These are phyloP conservation scores for Pleurotus salmoneostramineus DNA, from an alignment of 768 basidiomycete genomes.

Conservation along the genomic window DNA sequence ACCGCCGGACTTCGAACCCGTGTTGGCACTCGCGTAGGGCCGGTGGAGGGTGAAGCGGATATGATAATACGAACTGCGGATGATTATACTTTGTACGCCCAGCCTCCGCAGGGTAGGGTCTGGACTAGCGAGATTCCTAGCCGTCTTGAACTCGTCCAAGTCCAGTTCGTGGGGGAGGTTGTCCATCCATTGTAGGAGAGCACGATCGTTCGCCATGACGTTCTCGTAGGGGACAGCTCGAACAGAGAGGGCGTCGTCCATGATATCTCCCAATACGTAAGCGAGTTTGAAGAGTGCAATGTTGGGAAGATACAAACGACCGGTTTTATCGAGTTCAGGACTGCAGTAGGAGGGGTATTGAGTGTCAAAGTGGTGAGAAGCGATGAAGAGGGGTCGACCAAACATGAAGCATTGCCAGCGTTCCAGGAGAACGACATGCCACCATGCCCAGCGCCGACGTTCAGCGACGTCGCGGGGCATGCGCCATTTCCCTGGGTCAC, in stretches of 20 bases:
- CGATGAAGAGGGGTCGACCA: constrained; percentile 71
- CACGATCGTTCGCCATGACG: constrained; percentile 68
- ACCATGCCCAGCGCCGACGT: constrained; percentile 85
- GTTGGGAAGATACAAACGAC: constrained; percentile 69
- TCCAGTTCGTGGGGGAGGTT: constrained; percentile 70
- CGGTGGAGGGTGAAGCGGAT: constrained; percentile 84
- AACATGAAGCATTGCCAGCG: constrained; percentile 89
- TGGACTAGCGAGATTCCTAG: constrained; percentile 65
- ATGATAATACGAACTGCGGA: constrained; percentile 74
- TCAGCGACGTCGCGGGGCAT: constrained; percentile 70
- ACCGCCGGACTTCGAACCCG: constrained; percentile 19
- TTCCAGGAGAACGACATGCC: constrained; percentile 82
- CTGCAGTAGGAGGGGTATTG: constrained; percentile 69
- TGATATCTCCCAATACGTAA: constrained; percentile 77
- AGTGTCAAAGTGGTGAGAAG: constrained; percentile 83
- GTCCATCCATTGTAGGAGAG: constrained; percentile 72
- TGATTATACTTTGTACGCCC: constrained; percentile 79
- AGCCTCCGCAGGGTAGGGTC: constrained; percentile 56
- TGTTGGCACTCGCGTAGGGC: constrained; percentile 56
- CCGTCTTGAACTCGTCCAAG: constrained; percentile 72
- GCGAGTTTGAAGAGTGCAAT: constrained; percentile 75
- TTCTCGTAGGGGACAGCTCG: constrained; percentile 76
- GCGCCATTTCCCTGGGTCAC: constrained; percentile 78
- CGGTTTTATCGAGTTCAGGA: constrained; percentile 56
- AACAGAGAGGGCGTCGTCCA: constrained; percentile 80